These are phyloP conservation scores for Fusarium sp. DNA, from an alignment of 2,329 filamentous ascomycete species.

Conservation along the genomic window DNA sequence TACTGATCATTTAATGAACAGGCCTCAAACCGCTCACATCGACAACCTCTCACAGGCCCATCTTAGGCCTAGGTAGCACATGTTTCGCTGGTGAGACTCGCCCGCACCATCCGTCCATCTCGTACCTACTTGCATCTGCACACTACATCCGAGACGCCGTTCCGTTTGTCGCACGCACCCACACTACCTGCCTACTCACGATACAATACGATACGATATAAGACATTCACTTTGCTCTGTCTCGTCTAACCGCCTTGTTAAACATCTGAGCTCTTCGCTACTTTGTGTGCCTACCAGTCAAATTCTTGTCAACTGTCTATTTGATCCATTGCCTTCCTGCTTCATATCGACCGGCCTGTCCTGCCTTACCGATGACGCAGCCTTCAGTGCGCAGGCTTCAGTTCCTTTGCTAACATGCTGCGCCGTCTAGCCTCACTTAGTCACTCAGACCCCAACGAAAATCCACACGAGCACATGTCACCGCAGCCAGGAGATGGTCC, in stretches of 20 bases:
- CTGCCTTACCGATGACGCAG: constrained; percentile 44
- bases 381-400: constrained; percentile 32
- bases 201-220: constrained; percentile 18
- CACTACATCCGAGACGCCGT: constrained; percentile 36
- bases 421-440: constrained; percentile 46
- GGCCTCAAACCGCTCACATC: constrained; percentile 9
- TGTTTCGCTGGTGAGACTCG: constrained; percentile 47
- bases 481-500: constrained; percentile 67
- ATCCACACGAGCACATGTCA: constrained; percentile 66
- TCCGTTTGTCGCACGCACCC: constrained; percentile 33
- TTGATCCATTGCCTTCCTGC: constrained; percentile 22
- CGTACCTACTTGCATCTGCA: constrained; percentile 40
- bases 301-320: constrained; percentile 18
- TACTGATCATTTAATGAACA: constrained; percentile 40
- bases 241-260: constrained; percentile 14
- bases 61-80: constrained; percentile 44
- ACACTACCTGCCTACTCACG: not conserved
- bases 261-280: constrained; percentile 12
- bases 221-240: constrained; percentile 6
- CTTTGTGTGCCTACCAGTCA: constrained; percentile 6
- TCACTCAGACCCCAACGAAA: constrained; percentile 40
- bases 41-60: constrained; percentile 28
- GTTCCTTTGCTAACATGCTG: constrained; percentile 46
- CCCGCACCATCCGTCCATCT: constrained; percentile 38
- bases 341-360: constrained; percentile 31